phyloP scores from a whole-genome alignment of 768 basidiomycete species.

The Boletus sp. region DNA sequence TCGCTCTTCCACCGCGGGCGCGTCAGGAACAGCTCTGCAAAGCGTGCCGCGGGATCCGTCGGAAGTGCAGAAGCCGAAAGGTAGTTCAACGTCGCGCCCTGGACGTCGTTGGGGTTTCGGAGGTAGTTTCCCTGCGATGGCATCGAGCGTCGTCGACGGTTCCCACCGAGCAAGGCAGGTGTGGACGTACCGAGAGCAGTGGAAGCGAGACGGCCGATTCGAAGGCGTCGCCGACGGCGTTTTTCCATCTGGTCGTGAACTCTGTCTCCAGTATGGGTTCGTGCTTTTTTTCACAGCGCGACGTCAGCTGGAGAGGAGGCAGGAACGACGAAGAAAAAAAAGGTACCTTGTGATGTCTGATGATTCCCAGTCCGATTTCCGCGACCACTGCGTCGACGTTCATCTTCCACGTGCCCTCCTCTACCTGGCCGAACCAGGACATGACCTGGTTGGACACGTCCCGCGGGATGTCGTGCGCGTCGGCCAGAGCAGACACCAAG shows the following conservation, averaged over 20 bases:
- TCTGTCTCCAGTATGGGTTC: constrained; percentile 53
- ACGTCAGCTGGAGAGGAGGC: neutral
- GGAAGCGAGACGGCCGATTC: constrained; percentile 56
- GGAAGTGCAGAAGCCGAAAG: constrained; percentile 78
- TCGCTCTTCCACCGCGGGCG: constrained; percentile 72
- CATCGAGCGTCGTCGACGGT: neutral
- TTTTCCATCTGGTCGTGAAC: constrained; percentile 69
- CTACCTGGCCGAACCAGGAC: constrained; percentile 74
- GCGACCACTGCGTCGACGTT: constrained; percentile 59
- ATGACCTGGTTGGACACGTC: constrained; percentile 68
- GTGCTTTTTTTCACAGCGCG: constrained; percentile 39
- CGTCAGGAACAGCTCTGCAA: constrained; percentile 85
- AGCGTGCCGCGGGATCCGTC: constrained; percentile 74
- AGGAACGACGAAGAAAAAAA: neutral
- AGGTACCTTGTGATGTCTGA: constrained; percentile 59
- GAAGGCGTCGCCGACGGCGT: constrained; percentile 77
- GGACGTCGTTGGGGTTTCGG: constrained; percentile 36
- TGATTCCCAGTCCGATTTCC: constrained; percentile 75
- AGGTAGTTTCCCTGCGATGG: constrained; percentile 66
- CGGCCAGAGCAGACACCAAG: constrained; percentile 58
- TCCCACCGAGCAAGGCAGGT: neutral
- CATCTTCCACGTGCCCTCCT: constrained; percentile 61
- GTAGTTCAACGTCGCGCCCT: constrained; percentile 52
- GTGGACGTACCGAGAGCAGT: constrained; percentile 59
- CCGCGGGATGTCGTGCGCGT: constrained; percentile 70